These are phyloP conservation scores for Magnaporthiopsis rhizophila DNA, from an alignment of 2,329 filamentous ascomycete species.

Conservation along the genomic window DNA sequence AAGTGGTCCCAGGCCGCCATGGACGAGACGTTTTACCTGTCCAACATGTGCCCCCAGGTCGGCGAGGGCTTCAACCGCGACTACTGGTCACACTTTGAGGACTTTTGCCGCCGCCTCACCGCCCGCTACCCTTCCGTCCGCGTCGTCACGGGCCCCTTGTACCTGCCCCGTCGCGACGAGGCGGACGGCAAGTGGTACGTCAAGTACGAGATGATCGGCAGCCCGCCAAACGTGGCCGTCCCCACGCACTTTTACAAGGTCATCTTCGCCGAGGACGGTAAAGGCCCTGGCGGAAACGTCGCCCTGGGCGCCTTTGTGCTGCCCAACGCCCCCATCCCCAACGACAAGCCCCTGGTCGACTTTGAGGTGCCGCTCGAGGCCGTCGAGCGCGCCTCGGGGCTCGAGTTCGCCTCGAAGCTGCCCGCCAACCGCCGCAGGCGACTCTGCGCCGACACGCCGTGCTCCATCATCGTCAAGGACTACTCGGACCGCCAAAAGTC, in stretches of 20 bases:
- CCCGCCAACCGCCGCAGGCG: conserved; percentile 64
- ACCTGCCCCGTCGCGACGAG: conserved; percentile 72
- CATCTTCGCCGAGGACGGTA: conserved; percentile 86
- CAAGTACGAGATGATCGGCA: conserved; percentile 90
- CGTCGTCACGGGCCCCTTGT: conserved; percentile 88
- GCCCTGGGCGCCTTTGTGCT: conserved; percentile 91
- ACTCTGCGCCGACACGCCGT: conserved; percentile 80
- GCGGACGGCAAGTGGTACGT: conserved; percentile 92
- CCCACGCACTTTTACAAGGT: conserved; percentile 99
- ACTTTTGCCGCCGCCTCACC: conserved; percentile 85
- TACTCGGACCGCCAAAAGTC: conserved; percentile 57
- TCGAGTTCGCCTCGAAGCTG: conserved; percentile 83
- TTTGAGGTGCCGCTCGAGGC: conserved; percentile 94
- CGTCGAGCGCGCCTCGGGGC: conserved; percentile 81
- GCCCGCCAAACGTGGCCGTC: conserved; percentile 86
- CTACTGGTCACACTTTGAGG: conserved; percentile 98
- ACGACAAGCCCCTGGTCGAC: conserved; percentile 76
- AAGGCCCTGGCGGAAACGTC: conserved; percentile 57
- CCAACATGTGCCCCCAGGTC: conserved; percentile 98
- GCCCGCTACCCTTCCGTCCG: conserved; percentile 75
- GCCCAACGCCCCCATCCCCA: conserved; percentile 83
- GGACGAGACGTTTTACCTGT: conserved; percentile 88
- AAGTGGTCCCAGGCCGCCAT: conserved; percentile 94
- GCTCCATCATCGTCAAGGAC: conserved; percentile 75
- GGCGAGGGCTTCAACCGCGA: conserved; percentile 97